Percentiles rank a stretch among this genome's conserved stretches.
Conservation (phyloP, 192 early-diverging fungal genomes). For the Diversispora epigaea region DNA sequence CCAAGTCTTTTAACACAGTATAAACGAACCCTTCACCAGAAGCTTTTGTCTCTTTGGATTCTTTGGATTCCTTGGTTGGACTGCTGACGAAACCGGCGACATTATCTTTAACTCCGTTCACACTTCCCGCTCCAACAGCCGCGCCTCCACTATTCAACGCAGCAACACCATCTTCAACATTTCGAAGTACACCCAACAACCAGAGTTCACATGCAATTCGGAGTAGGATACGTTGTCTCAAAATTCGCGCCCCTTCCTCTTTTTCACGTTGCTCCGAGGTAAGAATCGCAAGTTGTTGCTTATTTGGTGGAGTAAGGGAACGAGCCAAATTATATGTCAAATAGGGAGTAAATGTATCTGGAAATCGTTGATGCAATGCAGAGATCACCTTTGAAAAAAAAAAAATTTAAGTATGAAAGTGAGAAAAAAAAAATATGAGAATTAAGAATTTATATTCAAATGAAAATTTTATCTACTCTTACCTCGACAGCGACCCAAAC, state of each 20-base stretch:
- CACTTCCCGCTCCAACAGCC: conserved; percentile 35
- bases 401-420: not conserved
- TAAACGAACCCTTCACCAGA: conserved; percentile 51
- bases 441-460: not conserved
- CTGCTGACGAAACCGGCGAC: conserved; percentile 49
- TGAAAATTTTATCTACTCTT: conserved; percentile 19
- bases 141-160: conserved; percentile 45
- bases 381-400: conserved; percentile 56
- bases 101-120: conserved; percentile 48
- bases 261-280: conserved; percentile 81
- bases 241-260: conserved; percentile 73
- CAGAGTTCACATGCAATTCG: conserved; percentile 81
- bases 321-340: conserved; percentile 68
- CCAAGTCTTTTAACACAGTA: conserved; percentile 51
- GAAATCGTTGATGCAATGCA: conserved; percentile 88
- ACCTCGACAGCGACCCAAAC: conserved; percentile 81
- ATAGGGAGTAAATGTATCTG: conserved; percentile 69
- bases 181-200: conserved; percentile 70
- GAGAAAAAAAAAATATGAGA: not conserved
- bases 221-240: conserved; percentile 64
- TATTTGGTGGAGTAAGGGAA: conserved; percentile 57
- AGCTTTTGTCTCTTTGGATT: conserved; percentile 33
- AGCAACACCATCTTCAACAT: conserved; percentile 61
- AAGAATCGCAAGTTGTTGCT: conserved; percentile 58
- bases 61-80: conserved; percentile 37